Conservation (phyloP, 306 rosid genomes). For the Mucuna pruriens region DNA sequence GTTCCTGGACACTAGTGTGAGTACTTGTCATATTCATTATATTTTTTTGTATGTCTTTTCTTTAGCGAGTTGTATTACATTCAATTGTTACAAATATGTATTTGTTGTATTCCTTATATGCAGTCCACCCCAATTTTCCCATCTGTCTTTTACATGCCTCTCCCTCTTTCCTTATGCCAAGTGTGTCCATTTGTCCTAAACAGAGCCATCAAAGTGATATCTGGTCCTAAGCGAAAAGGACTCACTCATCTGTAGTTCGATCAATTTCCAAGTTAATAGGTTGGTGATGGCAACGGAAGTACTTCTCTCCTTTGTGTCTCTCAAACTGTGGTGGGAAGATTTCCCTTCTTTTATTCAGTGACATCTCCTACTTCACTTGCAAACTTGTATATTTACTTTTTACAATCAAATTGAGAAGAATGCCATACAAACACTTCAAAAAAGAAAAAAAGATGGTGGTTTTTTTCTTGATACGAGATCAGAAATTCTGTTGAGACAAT, state of each 20-base stretch:
- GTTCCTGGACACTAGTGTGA: slow-evolving; percentile 16
- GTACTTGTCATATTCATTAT: slow-evolving; percentile 20
- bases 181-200: not conserved
- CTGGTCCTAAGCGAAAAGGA: not conserved
- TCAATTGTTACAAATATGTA: not conserved
- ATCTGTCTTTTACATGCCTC: not conserved
- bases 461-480: no score
- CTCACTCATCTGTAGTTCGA: not conserved
- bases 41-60: not conserved
- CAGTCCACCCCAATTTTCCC: not conserved
- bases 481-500: no score
- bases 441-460: not conserved
- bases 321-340: not conserved
- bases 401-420: not conserved
- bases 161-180: not conserved
- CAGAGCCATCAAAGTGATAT: not conserved
- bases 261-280: not conserved
- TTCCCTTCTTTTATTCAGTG: not conserved
- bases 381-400: not conserved
- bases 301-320: not conserved
- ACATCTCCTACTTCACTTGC: not conserved
- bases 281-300: not conserved
- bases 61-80: not conserved
- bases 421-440: not conserved
- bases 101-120: not conserved